Evolutionary conservation across 2,329 filamentous ascomycete species (phyloP).

Genomic region (Endoconidiophora laricicola): DNA sequence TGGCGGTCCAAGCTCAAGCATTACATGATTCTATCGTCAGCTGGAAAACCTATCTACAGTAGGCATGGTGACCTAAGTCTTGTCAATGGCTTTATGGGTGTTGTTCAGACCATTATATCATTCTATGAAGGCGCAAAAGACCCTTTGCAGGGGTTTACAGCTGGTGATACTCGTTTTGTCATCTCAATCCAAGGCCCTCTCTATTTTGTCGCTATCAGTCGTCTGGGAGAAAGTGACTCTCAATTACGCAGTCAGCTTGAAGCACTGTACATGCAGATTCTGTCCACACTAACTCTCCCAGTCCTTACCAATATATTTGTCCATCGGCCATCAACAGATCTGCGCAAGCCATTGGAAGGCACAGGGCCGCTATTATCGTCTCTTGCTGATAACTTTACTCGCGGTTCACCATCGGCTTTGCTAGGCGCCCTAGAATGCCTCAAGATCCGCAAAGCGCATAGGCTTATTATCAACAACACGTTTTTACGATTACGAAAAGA

Average conservation of each 20-base stretch:
- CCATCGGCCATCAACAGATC: slow-evolving; percentile 80
- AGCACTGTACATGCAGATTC: slow-evolving; percentile 92
- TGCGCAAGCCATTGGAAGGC: slow-evolving; percentile 76
- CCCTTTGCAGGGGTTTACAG: slow-evolving; percentile 65
- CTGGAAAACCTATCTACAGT: slow-evolving; percentile 94
- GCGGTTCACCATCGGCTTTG: slow-evolving; percentile 74
- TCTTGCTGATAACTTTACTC: slow-evolving; percentile 84
- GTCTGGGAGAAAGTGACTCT: slow-evolving; percentile 75
- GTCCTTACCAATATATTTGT: slow-evolving; percentile 75
- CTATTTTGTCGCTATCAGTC: slow-evolving; percentile 86
- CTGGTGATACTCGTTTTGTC: slow-evolving; percentile 74
- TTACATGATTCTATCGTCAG: slow-evolving; percentile 88
- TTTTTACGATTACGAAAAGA: slow-evolving; percentile 64
- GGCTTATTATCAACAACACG: slow-evolving; percentile 70
- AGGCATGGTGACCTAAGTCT: slow-evolving; percentile 79
- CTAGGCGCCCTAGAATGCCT: slow-evolving; percentile 85
- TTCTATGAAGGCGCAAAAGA: slow-evolving; percentile 78
- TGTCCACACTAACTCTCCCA: slow-evolving; percentile 85
- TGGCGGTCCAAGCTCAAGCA: slow-evolving; percentile 95
- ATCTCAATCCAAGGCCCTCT: slow-evolving; percentile 71
- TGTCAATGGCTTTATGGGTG: slow-evolving; percentile 85
- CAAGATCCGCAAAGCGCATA: slow-evolving; percentile 76
- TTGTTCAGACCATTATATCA: slow-evolving; percentile 94
- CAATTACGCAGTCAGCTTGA: slow-evolving; percentile 81
- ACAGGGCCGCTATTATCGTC: slow-evolving; percentile 85